Percentiles rank a stretch among this genome's conserved stretches.
These are phyloP conservation scores for Syncephalastrum racemosum DNA, from an alignment of 371 early-diverging fungal genomes.

Conservation along the genomic window DNA sequence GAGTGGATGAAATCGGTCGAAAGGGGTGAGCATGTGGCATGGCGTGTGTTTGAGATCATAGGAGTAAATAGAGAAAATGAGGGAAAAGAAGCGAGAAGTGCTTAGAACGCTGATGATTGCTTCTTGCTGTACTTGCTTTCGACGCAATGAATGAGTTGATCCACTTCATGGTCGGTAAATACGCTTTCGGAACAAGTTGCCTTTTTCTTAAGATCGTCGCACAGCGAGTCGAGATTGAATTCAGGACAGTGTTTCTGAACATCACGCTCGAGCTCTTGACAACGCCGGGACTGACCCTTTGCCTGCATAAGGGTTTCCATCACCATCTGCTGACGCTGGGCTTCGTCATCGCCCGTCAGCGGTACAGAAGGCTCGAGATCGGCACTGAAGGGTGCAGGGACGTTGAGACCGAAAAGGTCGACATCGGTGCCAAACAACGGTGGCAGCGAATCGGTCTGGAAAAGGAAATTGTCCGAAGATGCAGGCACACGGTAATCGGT, in stretches of 20 bases:
- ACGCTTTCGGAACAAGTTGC: constrained; percentile 14
- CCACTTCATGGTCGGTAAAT: constrained; percentile 10
- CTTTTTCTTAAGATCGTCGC: constrained; percentile 20
- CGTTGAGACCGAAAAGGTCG: constrained; percentile 33
- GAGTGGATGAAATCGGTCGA: too few species aligned
- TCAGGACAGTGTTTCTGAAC: constrained; percentile 18
- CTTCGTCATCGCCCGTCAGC: neutral
- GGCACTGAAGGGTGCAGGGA: constrained; percentile 15
- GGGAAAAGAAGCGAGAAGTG: too few species aligned
- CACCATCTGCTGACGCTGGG: neutral
- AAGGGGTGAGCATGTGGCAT: too few species aligned
- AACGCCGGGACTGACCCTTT: constrained; percentile 22
- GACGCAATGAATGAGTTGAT: constrained; percentile 9
- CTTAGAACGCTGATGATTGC: too few species aligned
- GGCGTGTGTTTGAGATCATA: too few species aligned
- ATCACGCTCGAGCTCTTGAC: constrained; percentile 20
- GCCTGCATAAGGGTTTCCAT: constrained; percentile 9
- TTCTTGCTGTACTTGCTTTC: constrained; percentile 1
- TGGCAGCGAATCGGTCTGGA: constrained; percentile 19
- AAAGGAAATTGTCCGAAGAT: constrained; percentile 18
- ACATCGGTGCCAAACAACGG: constrained; percentile 23
- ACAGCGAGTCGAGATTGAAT: constrained; percentile 27
- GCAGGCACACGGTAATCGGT: constrained; percentile 20
- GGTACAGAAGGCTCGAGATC: constrained; percentile 6
- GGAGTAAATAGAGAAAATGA: too few species aligned